Evolutionary conservation across 2,329 filamentous ascomycete genomes (phyloP), one percentile per base, ranked within the genome.

Genomic region (Chlorencoelia australis): DNA sequence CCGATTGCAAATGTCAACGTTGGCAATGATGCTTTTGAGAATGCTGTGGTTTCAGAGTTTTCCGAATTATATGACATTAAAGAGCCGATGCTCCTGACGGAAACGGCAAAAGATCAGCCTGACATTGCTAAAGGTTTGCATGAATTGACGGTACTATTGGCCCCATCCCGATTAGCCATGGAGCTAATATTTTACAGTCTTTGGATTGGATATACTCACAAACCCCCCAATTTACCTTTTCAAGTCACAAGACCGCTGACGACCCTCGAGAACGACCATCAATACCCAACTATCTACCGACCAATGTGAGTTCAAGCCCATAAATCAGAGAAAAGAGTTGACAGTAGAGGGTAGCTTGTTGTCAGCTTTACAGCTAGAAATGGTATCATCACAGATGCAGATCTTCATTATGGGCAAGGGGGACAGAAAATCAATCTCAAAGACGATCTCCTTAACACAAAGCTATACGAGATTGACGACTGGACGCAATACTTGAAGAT

Each of bases 171-270:
- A 35, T 24, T 25, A 14, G 11, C 22, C 25, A 13, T 31, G 30
- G 47, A 37, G 59, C 61, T 51, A 30, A 52, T 24, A 14, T 20
- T 4, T 19, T 50, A 24, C 46, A 77, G 69, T 79, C 77, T 0
- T 59, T 63, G 3, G 72, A 77, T 8, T 95, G 87, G 86, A 80
- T 81, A 40, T 94, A 81, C 59, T 73, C 73, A 2, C 87, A 94
- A 61, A 94, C 88, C 2, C 88, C 88, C 1, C 79, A 79, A 37
- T 95, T 94, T 57, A 75, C 71, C 6, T 77, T 89, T 47, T 75
- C 73, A 3, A 69, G 68, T 43, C 64, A 75, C 44, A 64, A 66
- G 50, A 28, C 26, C 10, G 21, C 24, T 4, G 29, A 29, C 13
- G 30, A 37, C 16, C 13, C 11, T 22, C 11, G 10, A 4, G 22